A percentile compares a stretch with the other conserved stretches of the same genome.
phyloP scores from a whole-genome alignment of 352 stramenopile species.

The Phytophthora quininea region DNA sequence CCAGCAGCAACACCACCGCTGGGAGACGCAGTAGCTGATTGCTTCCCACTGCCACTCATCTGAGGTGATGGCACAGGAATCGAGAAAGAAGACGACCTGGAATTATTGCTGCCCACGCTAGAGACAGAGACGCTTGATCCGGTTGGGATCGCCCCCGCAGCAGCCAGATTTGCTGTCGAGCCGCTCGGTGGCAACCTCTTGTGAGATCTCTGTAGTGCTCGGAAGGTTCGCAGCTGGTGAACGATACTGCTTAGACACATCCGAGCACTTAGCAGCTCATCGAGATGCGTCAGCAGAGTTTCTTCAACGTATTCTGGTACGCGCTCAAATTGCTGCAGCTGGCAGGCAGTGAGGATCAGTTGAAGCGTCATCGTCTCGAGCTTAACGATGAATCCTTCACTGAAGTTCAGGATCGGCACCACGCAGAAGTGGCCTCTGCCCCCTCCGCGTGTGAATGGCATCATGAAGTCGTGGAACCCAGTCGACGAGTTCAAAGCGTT shows the following conservation, averaged over 20 bases:
- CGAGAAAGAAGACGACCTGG: constrained; percentile 49
- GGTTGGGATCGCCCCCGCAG: constrained; percentile 22
- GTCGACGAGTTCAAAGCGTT: constrained; percentile 30
- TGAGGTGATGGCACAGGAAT: constrained; percentile 33
- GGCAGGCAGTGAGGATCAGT: constrained; percentile 73
- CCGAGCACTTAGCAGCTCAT: constrained; percentile 75
- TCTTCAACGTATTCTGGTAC: constrained; percentile 80
- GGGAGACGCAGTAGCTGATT: constrained; percentile 39
- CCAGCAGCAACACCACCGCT: constrained; percentile 53
- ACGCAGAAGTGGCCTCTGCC: constrained; percentile 63
- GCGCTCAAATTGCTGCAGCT: constrained; percentile 81
- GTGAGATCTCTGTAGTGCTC: constrained; percentile 51
- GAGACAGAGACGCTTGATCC: constrained; percentile 37
- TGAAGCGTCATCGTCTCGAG: constrained; percentile 74
- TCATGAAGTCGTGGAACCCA: constrained; percentile 37
- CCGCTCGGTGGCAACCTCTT: constrained; percentile 42
- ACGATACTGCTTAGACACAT: constrained; percentile 79
- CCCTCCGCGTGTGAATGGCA: constrained; percentile 25
- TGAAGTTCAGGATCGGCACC: constrained; percentile 85
- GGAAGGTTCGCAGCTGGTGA: constrained; percentile 75
- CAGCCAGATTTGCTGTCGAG: constrained; percentile 32
- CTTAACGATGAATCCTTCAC: constrained; percentile 72
- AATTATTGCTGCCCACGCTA: constrained; percentile 41
- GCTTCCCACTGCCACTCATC: constrained; percentile 39
- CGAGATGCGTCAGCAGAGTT: constrained; percentile 63